A percentile compares a stretch with the other conserved stretches of the same genome.
Evolutionary conservation across 2,329 filamentous ascomycete species (phyloP).

Genomic region (Xenoacremonium recifei): DNA sequence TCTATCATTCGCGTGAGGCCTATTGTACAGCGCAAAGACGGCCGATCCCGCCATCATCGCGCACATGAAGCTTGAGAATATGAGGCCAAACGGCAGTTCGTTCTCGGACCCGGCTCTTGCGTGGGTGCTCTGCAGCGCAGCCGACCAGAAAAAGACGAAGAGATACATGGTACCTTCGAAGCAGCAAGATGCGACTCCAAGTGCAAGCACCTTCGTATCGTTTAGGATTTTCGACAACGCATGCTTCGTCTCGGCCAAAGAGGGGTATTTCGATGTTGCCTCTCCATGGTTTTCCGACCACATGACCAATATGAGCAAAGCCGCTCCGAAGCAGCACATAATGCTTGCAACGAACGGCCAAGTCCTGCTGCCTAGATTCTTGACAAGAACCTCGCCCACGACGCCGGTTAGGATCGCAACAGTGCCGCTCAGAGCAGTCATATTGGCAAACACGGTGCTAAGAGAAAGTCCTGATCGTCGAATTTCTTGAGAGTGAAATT

Average conservation of each 20-base stretch:
- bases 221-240: neutral
- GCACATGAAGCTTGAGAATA: constrained; percentile 57
- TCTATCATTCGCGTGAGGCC: constrained; percentile 1
- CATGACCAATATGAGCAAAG: constrained; percentile 38
- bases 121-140: constrained; percentile 47
- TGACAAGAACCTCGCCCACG: constrained; percentile 51
- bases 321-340: constrained; percentile 40
- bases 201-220: constrained; percentile 24
- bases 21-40: constrained; percentile 30
- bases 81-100: constrained; percentile 43
- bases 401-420: constrained; percentile 55
- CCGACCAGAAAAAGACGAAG: constrained; percentile 63
- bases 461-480: constrained; percentile 40
- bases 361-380: constrained; percentile 36
- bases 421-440: constrained; percentile 52
- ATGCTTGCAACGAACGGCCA: constrained; percentile 52
- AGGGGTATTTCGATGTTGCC: neutral
- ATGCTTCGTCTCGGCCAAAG: neutral
- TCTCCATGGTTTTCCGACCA: constrained; percentile 29
- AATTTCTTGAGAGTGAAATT: constrained; percentile 49
- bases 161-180: constrained; percentile 63
- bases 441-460: constrained; percentile 50
- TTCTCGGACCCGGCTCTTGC: constrained; percentile 24
- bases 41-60: constrained; percentile 56
- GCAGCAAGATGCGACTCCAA: constrained; percentile 52